Conservation (phyloP, 2,329 filamentous ascomycete species). For the Neoascochyta sp. region DNA sequence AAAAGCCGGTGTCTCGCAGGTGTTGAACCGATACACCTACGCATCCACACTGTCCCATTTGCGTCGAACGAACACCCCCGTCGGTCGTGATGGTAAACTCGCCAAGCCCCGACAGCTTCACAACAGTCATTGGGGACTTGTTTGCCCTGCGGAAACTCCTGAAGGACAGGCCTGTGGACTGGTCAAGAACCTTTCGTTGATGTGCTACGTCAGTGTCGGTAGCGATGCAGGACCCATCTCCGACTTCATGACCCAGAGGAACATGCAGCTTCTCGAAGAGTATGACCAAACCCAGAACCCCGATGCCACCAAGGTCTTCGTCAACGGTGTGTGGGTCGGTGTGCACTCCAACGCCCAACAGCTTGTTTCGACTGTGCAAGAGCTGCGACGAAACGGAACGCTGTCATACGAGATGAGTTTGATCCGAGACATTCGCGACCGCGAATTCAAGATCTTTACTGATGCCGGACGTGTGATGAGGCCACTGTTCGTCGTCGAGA, state of each 20-base stretch:
- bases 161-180: constrained; percentile 98
- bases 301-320: constrained; percentile 94
- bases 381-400: constrained; percentile 73
- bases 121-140: constrained; percentile 97
- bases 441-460: constrained; percentile 98
- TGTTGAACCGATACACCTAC: constrained; percentile 96
- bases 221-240: constrained; percentile 86
- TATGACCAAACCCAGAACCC: constrained; percentile 68
- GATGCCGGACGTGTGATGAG: constrained; percentile 94
- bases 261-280: constrained; percentile 96
- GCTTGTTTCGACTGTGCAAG: constrained; percentile 73
- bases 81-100: constrained; percentile 95
- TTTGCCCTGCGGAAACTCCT: constrained; percentile 94
- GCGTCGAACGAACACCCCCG: constrained; percentile 93
- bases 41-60: constrained; percentile 95
- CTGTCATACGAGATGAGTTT: constrained; percentile 91
- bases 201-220: constrained; percentile 97
- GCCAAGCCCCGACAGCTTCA: constrained; percentile 97
- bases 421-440: constrained; percentile 91
- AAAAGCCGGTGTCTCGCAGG: constrained; percentile 95
- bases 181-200: constrained; percentile 94
- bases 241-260: constrained; percentile 91
- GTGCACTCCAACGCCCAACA: constrained; percentile 85
- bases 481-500: constrained; percentile 89
- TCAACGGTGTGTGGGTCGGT: constrained; percentile 98